Evolutionary conservation across 106 monocot species (phyloP).

Genomic region (Alisma plantagoaquatica): DNA sequence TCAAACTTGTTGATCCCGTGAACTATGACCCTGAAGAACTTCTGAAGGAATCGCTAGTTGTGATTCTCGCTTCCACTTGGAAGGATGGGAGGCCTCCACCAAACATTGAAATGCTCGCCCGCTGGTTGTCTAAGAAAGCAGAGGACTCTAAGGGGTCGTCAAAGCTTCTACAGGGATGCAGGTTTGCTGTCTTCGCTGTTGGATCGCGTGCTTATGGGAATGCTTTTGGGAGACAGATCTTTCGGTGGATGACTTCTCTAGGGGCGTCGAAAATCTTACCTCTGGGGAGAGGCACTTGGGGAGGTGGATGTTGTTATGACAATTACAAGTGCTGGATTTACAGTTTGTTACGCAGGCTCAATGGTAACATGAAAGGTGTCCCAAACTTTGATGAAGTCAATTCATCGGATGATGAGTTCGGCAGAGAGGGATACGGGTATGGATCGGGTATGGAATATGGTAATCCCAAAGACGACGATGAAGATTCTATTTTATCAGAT

Average conservation of each 20-base stretch:
- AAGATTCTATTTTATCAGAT: no score
- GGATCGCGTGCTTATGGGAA: slow-evolving; percentile 77
- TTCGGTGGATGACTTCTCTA: slow-evolving; percentile 63
- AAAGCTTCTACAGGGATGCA: slow-evolving; percentile 38
- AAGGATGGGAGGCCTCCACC: slow-evolving; percentile 64
- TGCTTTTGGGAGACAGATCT: slow-evolving; percentile 47
- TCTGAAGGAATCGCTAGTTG: slow-evolving; percentile 47
- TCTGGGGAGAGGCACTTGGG: slow-evolving; percentile 40
- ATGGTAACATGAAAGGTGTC: no score
- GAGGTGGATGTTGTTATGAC: slow-evolving; percentile 83
- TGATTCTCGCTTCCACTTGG: slow-evolving; percentile 77
- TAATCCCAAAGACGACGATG: no score
- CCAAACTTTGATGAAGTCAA: no score
- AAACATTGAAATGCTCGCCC: slow-evolving; percentile 45
- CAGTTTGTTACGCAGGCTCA: no score
- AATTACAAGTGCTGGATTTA: no score
- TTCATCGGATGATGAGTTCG: no score
- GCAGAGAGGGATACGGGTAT: no score
- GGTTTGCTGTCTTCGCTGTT: slow-evolving; percentile 88
- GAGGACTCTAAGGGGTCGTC: slow-evolving; percentile 77
- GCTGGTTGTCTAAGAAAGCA: slow-evolving; percentile 74
- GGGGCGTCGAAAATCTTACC: slow-evolving; percentile 76
- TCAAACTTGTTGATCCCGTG: slow-evolving; percentile 66
- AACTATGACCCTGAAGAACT: slow-evolving; percentile 86
- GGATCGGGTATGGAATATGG: no score